Evolutionary conservation across 148 eudicot species (phyloP), one percentile per base, ranked within the genome.

Genomic region (Heliosperma pusillum): DNA sequence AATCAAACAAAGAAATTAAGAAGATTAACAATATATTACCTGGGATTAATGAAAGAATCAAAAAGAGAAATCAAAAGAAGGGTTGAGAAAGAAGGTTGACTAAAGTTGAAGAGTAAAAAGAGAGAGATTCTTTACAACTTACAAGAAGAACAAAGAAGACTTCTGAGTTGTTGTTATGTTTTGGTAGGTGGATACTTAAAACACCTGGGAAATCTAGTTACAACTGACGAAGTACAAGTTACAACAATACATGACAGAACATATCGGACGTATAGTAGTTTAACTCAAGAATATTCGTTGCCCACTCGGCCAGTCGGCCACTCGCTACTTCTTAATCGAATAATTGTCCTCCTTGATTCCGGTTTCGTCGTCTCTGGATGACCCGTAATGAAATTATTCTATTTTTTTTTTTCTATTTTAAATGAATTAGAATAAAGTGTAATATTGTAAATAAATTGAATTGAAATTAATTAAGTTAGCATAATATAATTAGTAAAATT

Each of bases 21-120:
- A 72, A 33, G 7, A 19, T 20, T 13, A 11, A 65, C 24, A 11
- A 68, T 68, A 2, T 33, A 79, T 60, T 69, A 79, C 82, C 78
- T 74, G 52, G n/a, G 26, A 47, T 74, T 60, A 8, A 50, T 47
- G 62, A 17, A 66, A 53, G 47, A 65, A 71, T 1, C n/a, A 47
- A 45, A 45, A 7, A 29, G 50, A 17, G 13, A 61, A 36, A 16
- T 7, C 10, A 6, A 3, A 13, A 29, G 15, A 36, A 44, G 5
- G 22, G 10, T 24, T 3, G 26, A 22, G 55, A 40, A 15, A n/a
- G 62, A 36, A 44, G 69, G 25, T 74, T 79, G 70, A 66, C 69
- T 33, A 67, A 63, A 17, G 47, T 44, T 56, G 63, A 27, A 60
- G 3, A 75, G 60, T 24, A 4, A 0, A 16, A 3, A 9, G n/a